These are phyloP conservation scores for Pestalotiopsis sp. DNA, from an alignment of 2,329 filamentous ascomycete genomes.

Conservation along the genomic window DNA sequence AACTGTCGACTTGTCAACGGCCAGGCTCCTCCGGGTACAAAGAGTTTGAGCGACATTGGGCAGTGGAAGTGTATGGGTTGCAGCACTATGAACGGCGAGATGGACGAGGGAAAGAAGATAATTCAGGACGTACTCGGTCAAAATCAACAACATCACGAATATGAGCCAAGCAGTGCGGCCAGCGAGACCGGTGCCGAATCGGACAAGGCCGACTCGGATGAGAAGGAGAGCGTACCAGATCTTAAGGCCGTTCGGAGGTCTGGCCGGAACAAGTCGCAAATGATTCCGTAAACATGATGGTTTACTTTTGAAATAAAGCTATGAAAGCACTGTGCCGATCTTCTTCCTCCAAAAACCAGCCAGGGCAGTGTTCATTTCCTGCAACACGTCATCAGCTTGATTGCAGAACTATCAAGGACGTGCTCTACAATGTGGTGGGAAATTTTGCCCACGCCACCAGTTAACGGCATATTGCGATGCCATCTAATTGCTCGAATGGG, in stretches of 20 bases:
- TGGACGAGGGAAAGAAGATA: constrained; percentile 75
- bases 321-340: neutral
- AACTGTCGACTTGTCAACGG: constrained; percentile 90
- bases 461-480: too few species aligned
- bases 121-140: constrained; percentile 62
- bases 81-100: constrained; percentile 77
- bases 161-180: constrained; percentile 1
- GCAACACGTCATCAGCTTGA: too few species aligned
- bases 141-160: neutral
- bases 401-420: too few species aligned
- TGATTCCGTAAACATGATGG: neutral
- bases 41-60: constrained; percentile 76
- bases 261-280: constrained; percentile 9
- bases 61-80: constrained; percentile 90
- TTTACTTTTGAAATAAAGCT: neutral
- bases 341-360: too few species aligned
- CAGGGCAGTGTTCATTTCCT: neutral
- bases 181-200: neutral
- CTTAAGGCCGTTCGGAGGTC: constrained; percentile 2
- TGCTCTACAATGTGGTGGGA: too few species aligned
- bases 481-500: too few species aligned
- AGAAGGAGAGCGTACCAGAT: neutral
- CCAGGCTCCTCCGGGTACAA: constrained; percentile 87
- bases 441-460: too few species aligned
- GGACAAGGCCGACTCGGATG: neutral